Base-by-base conservation (phyloP, 768 basidiomycete genomes). In the Macrolepiota dolichaula region DNA sequence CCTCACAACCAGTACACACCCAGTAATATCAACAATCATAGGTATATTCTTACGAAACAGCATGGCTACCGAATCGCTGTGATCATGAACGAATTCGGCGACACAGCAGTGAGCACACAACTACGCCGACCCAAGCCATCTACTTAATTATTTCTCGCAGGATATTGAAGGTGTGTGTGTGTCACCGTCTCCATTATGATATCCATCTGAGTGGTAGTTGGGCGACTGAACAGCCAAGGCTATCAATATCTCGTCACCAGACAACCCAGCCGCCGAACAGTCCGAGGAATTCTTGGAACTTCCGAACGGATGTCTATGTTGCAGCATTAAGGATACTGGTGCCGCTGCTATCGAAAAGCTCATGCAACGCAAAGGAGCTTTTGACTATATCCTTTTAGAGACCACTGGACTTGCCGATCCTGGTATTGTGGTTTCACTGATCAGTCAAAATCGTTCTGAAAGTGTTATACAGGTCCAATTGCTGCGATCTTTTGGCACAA, bases 61-160 rank as follows among this genome's bases (percentile, higher is more conserved):
- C 96, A 98, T 81, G 96, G 96, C 2, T 94, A 95, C 70, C 85
- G 91, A 38, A 97, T 99, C 59, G 96, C 96, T 4, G 96, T 99
- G 22, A 97, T 96, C 64, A 95, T 97, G 93, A 97, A 96, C 69
- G 94, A 96, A 73, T 98, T 98, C 70, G 96, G 94, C 9, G 95
- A 97, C 70, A 95, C 95, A 19, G 92, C 93, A 67, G 91, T 92
- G 68, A 69, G 86, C 77, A n/a, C 36, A 19, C 15, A 22, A 42
- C 44, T 52, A 38, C 57, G 38, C n/a, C 35, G 35, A 17, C 51
- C 25, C 55, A 15, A 51, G 55, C 65, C 53, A 66, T 70, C 49
- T 59, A 53, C 9, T 67, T 47, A 40, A 58, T 29, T 29, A 25
- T 19, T 27, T 42, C 29, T 7, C 27, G 38, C 46, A 92, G 91